phyloP scores from a whole-genome alignment of 2,329 filamentous ascomycete species.

The Colletotrichum sp. region DNA sequence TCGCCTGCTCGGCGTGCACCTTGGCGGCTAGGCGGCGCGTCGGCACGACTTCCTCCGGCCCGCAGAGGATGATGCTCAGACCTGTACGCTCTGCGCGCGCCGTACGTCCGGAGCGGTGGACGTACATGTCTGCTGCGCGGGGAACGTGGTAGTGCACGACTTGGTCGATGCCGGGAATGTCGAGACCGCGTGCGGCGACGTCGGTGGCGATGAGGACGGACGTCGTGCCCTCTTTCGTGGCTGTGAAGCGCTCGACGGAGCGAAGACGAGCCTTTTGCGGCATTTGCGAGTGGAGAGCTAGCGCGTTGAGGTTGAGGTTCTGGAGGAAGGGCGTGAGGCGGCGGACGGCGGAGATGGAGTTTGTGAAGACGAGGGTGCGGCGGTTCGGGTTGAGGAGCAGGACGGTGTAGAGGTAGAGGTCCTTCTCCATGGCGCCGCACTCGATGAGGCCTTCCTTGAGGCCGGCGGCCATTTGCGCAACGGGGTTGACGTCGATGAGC shows the following conservation, averaged over 20 bases:
- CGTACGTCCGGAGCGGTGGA: constrained; percentile 93
- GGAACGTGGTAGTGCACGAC: constrained; percentile 97
- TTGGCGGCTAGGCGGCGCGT: constrained; percentile 86
- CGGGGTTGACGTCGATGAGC: constrained; percentile 90
- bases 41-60: constrained; percentile 87
- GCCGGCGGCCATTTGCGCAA: constrained; percentile 84
- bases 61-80: constrained; percentile 85
- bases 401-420: constrained; percentile 90
- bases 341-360: constrained; percentile 91
- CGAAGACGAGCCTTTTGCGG: constrained; percentile 93
- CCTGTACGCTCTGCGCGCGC: constrained; percentile 82
- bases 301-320: constrained; percentile 76
- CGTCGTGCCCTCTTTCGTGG: constrained; percentile 53
- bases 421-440: constrained; percentile 94
- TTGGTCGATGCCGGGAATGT: constrained; percentile 88
- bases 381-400: constrained; percentile 81
- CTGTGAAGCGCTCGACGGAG: constrained; percentile 87
- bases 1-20: constrained; percentile 71
- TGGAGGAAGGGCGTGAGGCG: constrained; percentile 85
- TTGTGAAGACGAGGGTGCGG: constrained; percentile 90
- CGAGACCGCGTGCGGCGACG: constrained; percentile 90
- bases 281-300: constrained; percentile 92
- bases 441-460: constrained; percentile 91
- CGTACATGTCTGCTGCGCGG: constrained; percentile 88
- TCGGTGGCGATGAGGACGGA: constrained; percentile 90